Percentiles rank a stretch among this genome's conserved stretches.
These are phyloP conservation scores for Dendrobium officinale DNA, from an alignment of 106 monocot genomes.

Conservation along the genomic window DNA sequence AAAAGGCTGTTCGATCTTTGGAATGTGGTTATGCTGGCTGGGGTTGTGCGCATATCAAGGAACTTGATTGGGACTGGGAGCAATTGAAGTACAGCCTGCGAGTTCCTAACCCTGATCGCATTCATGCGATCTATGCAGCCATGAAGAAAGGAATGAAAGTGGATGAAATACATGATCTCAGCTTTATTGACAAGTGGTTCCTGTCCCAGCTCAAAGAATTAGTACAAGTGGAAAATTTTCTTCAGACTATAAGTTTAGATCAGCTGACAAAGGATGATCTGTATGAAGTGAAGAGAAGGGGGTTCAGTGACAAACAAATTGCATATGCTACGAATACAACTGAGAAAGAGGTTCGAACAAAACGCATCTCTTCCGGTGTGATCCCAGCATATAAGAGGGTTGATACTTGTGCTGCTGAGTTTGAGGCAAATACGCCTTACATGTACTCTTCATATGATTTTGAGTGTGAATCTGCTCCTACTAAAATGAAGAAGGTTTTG, in stretches of 20 bases:
- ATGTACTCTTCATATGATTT: slow-evolving; percentile 98
- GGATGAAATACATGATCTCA: slow-evolving; percentile 85
- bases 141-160: slow-evolving; percentile 94
- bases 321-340: slow-evolving; percentile 65
- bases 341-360: slow-evolving; percentile 63
- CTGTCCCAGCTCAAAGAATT: slow-evolving; percentile 82
- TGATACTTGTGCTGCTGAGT: slow-evolving; percentile 98
- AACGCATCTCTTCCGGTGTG: slow-evolving; percentile 54
- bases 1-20: slow-evolving; percentile 91
- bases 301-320: slow-evolving; percentile 90
- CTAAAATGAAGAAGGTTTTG: slow-evolving; percentile 69
- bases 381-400: slow-evolving; percentile 88
- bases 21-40: slow-evolving; percentile 90
- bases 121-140: slow-evolving; percentile 88
- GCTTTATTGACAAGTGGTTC: slow-evolving; percentile 85
- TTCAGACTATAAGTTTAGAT: slow-evolving; percentile 39
- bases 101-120: slow-evolving; percentile 87
- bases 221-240: slow-evolving; percentile 82
- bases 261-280: slow-evolving; percentile 73
- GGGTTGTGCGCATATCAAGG: slow-evolving; percentile 79
- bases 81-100: slow-evolving; percentile 80
- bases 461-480: slow-evolving; percentile 91
- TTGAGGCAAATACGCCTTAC: slow-evolving; percentile 96
- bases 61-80: slow-evolving; percentile 78
- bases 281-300: slow-evolving; percentile 80